Conservation (phyloP, 371 early-diverging fungal species). For the Apophysomyces variabilis region DNA sequence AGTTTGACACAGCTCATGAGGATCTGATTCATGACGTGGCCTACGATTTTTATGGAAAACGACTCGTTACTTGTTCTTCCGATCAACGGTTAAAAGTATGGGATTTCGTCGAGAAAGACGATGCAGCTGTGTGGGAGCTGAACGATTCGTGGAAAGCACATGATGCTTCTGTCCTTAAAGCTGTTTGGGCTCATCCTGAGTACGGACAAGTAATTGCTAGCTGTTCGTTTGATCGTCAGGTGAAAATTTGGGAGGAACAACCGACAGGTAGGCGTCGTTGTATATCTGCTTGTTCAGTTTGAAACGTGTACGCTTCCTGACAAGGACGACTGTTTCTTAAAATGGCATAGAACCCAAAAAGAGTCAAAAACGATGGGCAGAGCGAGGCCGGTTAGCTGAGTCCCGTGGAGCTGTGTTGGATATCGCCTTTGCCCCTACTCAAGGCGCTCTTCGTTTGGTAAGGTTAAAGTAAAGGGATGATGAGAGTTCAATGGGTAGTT, state of each 20-base stretch:
- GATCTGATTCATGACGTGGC: conserved; percentile 93
- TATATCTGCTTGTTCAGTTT: neutral
- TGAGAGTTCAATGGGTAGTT: neutral
- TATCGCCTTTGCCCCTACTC: conserved; percentile 88
- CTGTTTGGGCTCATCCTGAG: conserved; percentile 93
- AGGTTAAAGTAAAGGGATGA: neutral
- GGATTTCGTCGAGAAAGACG: conserved; percentile 71
- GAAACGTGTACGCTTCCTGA: neutral
- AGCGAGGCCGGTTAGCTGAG: conserved; percentile 71
- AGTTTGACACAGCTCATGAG: conserved; percentile 83
- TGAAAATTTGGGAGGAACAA: conserved; percentile 92
- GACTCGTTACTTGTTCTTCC: conserved; percentile 88
- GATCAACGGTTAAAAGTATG: conserved; percentile 94
- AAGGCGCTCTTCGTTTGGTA: conserved; percentile 77
- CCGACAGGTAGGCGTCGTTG: conserved; percentile 57
- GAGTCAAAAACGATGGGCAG: conserved; percentile 73
- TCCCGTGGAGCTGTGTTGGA: conserved; percentile 80
- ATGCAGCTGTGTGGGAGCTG: conserved; percentile 76
- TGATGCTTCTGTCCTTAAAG: conserved; percentile 84
- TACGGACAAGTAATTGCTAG: conserved; percentile 92
- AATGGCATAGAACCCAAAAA: conserved; percentile 53
- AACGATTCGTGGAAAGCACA: conserved; percentile 92
- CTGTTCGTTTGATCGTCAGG: conserved; percentile 90
- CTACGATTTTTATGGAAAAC: conserved; percentile 92
- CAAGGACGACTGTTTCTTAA: conserved; percentile 1